A percentile compares a stretch with the other conserved stretches of the same genome.
These are phyloP conservation scores for Trichoderma sp. DNA, from an alignment of 2,329 filamentous ascomycete genomes.

Conservation along the genomic window DNA sequence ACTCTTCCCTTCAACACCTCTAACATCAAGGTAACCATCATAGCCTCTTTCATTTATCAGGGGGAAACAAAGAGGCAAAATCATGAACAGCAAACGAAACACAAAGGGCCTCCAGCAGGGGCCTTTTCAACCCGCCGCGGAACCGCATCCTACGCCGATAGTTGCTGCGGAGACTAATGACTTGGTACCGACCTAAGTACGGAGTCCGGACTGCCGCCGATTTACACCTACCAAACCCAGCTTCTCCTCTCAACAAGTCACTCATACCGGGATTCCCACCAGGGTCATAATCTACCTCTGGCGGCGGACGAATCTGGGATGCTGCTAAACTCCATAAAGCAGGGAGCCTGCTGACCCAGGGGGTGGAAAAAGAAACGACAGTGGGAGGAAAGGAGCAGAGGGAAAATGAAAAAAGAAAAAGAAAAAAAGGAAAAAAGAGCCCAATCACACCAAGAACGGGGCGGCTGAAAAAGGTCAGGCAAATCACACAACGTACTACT, in stretches of 20 bases:
- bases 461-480: conserved; percentile 4
- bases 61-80: not conserved
- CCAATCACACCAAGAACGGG: not conserved
- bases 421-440: not conserved
- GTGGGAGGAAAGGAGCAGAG: not conserved
- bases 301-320: not conserved
- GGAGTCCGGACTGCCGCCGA: not conserved
- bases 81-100: not conserved
- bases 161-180: not conserved
- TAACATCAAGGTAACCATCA: not conserved
- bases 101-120: not conserved
- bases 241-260: not conserved
- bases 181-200: not conserved
- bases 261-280: not conserved
- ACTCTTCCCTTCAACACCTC: not conserved
- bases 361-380: not conserved
- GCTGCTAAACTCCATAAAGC: not conserved
- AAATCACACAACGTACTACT: conserved; percentile 4
- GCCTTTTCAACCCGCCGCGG: not conserved
- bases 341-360: not conserved
- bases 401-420: not conserved
- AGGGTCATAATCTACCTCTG: not conserved
- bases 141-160: not conserved
- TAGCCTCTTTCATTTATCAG: not conserved
- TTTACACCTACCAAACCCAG: not conserved